A percentile compares a stretch with the other conserved stretches of the same genome.
Evolutionary conservation across 2,329 filamentous ascomycete species (phyloP).

Genomic region (Claviceps pazoutovae): DNA sequence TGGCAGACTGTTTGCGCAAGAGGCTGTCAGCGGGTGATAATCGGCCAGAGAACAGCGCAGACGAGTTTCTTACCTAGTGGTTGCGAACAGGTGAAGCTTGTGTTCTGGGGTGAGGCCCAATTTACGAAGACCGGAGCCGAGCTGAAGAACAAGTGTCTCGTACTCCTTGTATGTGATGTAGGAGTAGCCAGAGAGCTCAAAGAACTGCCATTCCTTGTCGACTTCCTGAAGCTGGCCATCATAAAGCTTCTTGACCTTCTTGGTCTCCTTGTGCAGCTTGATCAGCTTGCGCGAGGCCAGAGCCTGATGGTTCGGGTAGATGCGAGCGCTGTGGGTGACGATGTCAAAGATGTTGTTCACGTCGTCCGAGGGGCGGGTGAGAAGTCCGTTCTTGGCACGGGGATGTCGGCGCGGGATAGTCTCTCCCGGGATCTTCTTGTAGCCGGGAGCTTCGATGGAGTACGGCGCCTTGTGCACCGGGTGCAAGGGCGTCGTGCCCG

Average conservation of each 20-base stretch:
- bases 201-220: conserved; percentile 85
- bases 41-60: neutral
- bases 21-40: neutral
- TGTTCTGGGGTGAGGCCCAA: conserved; percentile 55
- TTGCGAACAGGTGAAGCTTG: conserved; percentile 67
- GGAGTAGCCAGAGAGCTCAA: conserved; percentile 65
- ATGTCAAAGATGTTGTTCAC: conserved; percentile 70
- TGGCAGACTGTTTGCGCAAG: conserved; percentile 39
- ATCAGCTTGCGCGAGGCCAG: conserved; percentile 62
- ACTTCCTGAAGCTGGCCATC: conserved; percentile 68
- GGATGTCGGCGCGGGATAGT: conserved; percentile 69
- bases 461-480: conserved; percentile 59
- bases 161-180: conserved; percentile 74
- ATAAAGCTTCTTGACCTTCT: conserved; percentile 79
- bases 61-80: conserved; percentile 48
- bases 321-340: conserved; percentile 51
- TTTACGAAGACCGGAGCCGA: conserved; percentile 61
- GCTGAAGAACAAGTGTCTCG: conserved; percentile 50
- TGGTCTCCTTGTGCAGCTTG: conserved; percentile 67
- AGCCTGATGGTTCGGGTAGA: conserved; percentile 48
- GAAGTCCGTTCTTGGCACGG: conserved; percentile 55
- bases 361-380: conserved; percentile 50
- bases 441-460: conserved; percentile 57
- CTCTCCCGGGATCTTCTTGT: conserved; percentile 59
- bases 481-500: conserved; percentile 36